phyloP scores from a whole-genome alignment of 495 filamentous ascomycete genomes.

The Aspergillus taichungensis region DNA sequence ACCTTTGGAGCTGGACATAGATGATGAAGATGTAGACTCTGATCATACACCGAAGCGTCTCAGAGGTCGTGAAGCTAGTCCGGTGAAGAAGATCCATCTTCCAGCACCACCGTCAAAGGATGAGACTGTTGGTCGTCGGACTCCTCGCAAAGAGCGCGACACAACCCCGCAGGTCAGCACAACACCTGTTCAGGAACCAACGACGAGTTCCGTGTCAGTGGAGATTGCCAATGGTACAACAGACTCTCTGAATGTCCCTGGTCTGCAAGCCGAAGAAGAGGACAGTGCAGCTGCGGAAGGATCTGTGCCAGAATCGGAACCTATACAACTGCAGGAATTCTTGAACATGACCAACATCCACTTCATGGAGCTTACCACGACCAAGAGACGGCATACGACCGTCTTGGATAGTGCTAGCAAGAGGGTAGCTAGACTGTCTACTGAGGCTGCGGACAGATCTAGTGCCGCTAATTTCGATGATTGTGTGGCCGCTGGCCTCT shows the following conservation, averaged over 20 bases:
- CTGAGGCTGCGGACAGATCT: constrained; percentile 35
- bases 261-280: constrained; percentile 13
- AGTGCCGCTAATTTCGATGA: constrained; percentile 51
- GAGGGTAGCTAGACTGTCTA: constrained; percentile 26
- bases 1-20: constrained; percentile 60
- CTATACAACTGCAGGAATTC: constrained; percentile 85
- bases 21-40: constrained; percentile 54
- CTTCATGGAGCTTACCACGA: constrained; percentile 92
- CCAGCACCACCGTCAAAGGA: constrained; percentile 56
- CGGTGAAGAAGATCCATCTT: constrained; percentile 65
- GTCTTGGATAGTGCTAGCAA: constrained; percentile 46
- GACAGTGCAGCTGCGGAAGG: constrained; percentile 12
- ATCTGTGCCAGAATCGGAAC: constrained; percentile 41
- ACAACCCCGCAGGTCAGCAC: constrained; percentile 29
- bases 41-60: constrained; percentile 59
- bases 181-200: constrained; percentile 26
- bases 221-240: constrained; percentile 20
- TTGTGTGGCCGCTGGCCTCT: constrained; percentile 80
- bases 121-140: constrained; percentile 51
- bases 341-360: constrained; percentile 90
- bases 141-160: constrained; percentile 27
- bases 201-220: constrained; percentile 4
- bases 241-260: constrained; percentile 18
- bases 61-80: constrained; percentile 62
- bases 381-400: constrained; percentile 80